Evolutionary conservation across 129 eudicot species (phyloP).

Genomic region (Arctium minus): DNA sequence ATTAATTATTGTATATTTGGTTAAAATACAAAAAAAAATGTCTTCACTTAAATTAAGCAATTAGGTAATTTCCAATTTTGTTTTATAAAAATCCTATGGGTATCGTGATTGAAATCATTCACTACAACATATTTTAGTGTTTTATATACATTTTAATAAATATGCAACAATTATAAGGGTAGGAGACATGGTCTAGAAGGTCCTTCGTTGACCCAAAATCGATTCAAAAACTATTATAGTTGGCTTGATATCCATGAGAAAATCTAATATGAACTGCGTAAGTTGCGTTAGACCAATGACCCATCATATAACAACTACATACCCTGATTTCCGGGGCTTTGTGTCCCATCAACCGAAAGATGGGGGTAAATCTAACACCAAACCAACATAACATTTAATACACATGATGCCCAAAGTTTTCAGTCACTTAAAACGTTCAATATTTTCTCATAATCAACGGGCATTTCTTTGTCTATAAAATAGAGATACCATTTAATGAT

Average conservation of each 20-base stretch:
- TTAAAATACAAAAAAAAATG: neutral
- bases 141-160: no score
- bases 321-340: neutral
- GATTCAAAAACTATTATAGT: no score
- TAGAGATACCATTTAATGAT: neutral
- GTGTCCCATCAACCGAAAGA: neutral
- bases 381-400: neutral
- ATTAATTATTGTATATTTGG: neutral
- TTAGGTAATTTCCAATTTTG: no score
- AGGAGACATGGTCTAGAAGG: no score
- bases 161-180: neutral
- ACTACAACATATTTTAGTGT: neutral
- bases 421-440: neutral
- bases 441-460: neutral
- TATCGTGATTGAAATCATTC: no score
- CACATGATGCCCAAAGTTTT: neutral
- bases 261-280: neutral
- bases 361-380: neutral
- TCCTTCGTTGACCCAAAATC: no score
- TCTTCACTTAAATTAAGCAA: no score
- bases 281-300: neutral
- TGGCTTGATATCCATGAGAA: neutral
- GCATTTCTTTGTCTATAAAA: neutral
- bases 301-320: neutral
- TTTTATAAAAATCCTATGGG: no score